Base-by-base conservation (phyloP, 805 yeast genomes). In the Candida takata region DNA sequence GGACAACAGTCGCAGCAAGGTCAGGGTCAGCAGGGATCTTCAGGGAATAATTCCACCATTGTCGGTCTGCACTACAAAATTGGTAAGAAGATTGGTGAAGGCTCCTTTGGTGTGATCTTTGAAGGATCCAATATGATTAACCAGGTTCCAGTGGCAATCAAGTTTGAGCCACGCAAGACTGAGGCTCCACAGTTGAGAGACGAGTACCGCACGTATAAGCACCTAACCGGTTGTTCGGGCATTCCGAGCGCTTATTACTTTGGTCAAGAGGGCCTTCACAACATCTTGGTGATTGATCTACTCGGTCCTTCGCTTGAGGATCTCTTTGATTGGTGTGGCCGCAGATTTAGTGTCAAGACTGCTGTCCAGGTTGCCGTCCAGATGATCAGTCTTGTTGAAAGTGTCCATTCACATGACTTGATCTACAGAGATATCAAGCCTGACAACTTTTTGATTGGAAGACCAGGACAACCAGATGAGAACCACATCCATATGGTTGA, bases 71-170 rank as follows among this genome's bases (percentile, higher is more conserved):
- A 84, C 57, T 84, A 79, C 59, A 80, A 79, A 46, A 74, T 82
- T 38, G 92, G 90, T 8, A 81, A 82, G 52, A 84, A 84, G 58
- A 84, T 84, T 36, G 94, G 94, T 25, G 92, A 84, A 55, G 94
- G 94, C 3, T 82, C 92, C 0, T 84, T 84, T 64, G 94, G 94
- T 24, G 82, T 83, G 8, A 79, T 84, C 35, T 84, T 83, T 57
- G 87, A 83, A 61, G 94, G 94, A 27, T 73, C 77, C 38, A 84
- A 84, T 52, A 62, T 84, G 42, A 62, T 83, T 41, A 73, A 81
- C 44, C 76, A 78, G 32, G 47, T 54, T 5, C 67, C 64, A 4
- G 90, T 83, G 23, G 92, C 88, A 4, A 81, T 83, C 52, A 83
- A 83, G 57, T 83, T 83, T 54, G 94, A 82, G 56, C 84, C 86